phyloP scores from a whole-genome alignment of 2,329 filamentous ascomycete genomes.

The Exophiala aquamarina region DNA sequence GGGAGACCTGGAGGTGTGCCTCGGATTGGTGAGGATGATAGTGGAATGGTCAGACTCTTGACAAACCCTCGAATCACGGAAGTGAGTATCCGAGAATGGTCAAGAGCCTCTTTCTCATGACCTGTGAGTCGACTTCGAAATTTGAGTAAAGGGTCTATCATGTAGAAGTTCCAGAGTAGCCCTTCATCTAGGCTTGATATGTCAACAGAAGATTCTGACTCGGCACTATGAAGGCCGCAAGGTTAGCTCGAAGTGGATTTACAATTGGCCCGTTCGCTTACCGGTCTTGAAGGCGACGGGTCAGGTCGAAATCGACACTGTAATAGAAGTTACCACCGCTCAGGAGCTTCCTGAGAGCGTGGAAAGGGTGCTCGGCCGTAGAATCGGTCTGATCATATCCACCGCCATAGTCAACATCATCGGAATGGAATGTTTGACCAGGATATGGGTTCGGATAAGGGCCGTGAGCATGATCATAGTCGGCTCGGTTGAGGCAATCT shows the following conservation, averaged over 20 bases:
- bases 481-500: conserved; percentile 83
- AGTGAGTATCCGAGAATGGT: conserved; percentile 82
- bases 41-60: conserved; percentile 79
- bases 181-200: conserved; percentile 90
- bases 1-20: conserved; percentile 70
- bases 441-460: conserved; percentile 55
- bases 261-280: conserved; percentile 37
- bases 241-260: conserved; percentile 16
- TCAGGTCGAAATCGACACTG: conserved; percentile 96
- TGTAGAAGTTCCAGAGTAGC: conserved; percentile 97
- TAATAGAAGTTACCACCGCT: conserved; percentile 97
- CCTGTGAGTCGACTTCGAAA: conserved; percentile 80
- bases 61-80: conserved; percentile 94
- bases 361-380: conserved; percentile 79
- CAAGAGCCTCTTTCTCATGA: conserved; percentile 74
- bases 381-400: conserved; percentile 65
- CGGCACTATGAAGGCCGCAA: conserved; percentile 53
- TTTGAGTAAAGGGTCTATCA: conserved; percentile 89
- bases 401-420: conserved; percentile 53
- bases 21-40: conserved; percentile 66
- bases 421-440: conserved; percentile 53
- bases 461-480: conserved; percentile 75
- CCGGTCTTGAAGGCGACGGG: conserved; percentile 87
- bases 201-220: conserved; percentile 76
- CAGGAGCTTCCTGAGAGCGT: conserved; percentile 86